Evolutionary conservation across 2,329 filamentous ascomycete species (phyloP).

Genomic region (Clarireedia monteithiana): DNA sequence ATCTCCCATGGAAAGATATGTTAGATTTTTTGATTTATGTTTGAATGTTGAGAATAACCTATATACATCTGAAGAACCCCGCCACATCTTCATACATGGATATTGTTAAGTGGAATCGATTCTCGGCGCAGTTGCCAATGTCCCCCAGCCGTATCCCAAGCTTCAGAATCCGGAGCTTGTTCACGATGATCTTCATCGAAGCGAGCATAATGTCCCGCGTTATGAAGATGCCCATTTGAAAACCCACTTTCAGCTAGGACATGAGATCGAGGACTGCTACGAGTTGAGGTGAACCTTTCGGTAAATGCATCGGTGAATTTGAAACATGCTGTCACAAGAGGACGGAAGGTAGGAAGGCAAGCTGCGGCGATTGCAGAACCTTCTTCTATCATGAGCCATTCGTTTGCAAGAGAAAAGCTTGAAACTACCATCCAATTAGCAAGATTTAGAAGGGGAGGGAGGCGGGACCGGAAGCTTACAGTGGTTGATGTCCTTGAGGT

Average conservation of each 20-base stretch:
- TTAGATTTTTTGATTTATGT: too few species aligned
- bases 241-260: neutral
- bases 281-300: neutral
- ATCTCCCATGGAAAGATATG: too few species aligned
- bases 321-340: neutral
- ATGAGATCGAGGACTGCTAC: neutral
- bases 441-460: neutral
- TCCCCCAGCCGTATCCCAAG: too few species aligned
- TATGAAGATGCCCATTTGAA: neutral
- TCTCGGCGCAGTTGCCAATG: too few species aligned
- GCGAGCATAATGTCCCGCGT: neutral
- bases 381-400: slow-evolving; percentile 8
- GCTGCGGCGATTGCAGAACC: slow-evolving; percentile 5
- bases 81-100: too few species aligned
- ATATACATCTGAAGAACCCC: too few species aligned
- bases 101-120: too few species aligned
- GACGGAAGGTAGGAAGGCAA: slow-evolving; percentile 5
- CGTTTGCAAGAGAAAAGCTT: neutral
- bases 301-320: neutral
- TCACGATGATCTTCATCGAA: neutral
- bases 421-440: neutral
- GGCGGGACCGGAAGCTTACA: neutral
- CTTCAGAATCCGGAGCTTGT: too few species aligned
- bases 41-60: too few species aligned
- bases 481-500: neutral